A percentile compares a stretch with the other conserved stretches of the same genome.
Conservation (phyloP, 1,284 basidiomycete species). For the Apiotrichum porosum region DNA sequence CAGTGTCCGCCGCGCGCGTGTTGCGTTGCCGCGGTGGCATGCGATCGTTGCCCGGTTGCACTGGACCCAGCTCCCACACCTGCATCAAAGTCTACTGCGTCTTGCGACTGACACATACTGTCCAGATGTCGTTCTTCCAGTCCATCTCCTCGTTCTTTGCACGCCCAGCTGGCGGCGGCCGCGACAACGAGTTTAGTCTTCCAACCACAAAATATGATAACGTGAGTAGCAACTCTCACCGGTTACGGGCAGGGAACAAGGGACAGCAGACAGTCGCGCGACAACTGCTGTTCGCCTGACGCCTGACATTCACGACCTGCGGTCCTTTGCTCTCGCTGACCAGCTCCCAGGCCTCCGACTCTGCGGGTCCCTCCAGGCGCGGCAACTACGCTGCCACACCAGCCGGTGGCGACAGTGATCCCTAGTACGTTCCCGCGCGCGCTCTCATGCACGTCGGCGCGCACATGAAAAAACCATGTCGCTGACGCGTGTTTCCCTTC, state of each 20-base stretch:
- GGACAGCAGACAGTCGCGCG: too few species aligned
- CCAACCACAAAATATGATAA: conserved; percentile 2
- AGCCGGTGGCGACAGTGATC: too few species aligned
- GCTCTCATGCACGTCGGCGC: background rate
- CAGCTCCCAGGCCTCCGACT: too few species aligned
- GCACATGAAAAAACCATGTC: too few species aligned
- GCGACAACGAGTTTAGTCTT: conserved; percentile 17
- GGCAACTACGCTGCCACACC: background rate
- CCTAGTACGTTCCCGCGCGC: background rate
- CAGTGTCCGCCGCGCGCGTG: too few species aligned
- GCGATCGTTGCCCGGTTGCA: too few species aligned
- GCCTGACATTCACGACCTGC: background rate
- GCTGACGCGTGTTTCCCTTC: too few species aligned
- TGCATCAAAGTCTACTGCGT: background rate
- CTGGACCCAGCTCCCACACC: too few species aligned
- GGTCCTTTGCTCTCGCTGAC: background rate
- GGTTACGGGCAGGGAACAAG: too few species aligned
- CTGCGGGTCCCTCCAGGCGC: too few species aligned
- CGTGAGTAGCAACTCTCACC: background rate
- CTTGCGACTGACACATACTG: background rate
- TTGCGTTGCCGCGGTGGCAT: too few species aligned
- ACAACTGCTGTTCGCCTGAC: too few species aligned
- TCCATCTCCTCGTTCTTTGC: conserved; percentile 35
- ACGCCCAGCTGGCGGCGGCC: conserved; percentile 3
- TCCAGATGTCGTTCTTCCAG: conserved; percentile 38